A percentile compares a stretch with the other conserved stretches of the same genome.
These are phyloP conservation scores for Saussurea involucrata DNA, from an alignment of 129 eudicot genomes.

Conservation along the genomic window DNA sequence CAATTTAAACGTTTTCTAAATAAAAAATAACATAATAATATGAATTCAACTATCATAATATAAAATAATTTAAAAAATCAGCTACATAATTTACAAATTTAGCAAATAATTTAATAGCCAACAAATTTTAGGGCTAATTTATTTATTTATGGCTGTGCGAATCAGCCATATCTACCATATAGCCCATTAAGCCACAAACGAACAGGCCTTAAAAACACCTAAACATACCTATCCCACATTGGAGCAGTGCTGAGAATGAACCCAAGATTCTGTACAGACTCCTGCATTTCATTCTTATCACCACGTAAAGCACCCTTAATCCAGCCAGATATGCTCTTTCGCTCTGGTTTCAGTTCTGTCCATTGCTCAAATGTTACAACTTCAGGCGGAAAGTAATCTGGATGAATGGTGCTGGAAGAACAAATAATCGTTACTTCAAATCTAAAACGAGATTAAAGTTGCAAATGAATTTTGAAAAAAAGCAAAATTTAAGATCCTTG, in stretches of 20 bases:
- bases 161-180: too few relatives aligned
- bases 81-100: too few relatives aligned
- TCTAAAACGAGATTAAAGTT: background rate
- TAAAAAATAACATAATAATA: too few relatives aligned
- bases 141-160: too few relatives aligned
- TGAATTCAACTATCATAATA: too few relatives aligned
- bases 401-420: constrained; percentile 51
- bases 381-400: constrained; percentile 71
- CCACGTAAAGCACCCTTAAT: constrained; percentile 65
- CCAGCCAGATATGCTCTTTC: constrained; percentile 68
- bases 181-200: too few relatives aligned
- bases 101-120: too few relatives aligned
- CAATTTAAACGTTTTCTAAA: too few relatives aligned
- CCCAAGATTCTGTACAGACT: constrained; percentile 58
- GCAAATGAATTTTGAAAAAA: background rate
- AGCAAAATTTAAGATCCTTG: background rate
- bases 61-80: too few relatives aligned
- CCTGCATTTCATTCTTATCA: constrained; percentile 69
- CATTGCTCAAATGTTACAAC: constrained; percentile 81
- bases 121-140: too few relatives aligned
- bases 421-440: background rate
- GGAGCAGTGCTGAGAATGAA: constrained; percentile 76
- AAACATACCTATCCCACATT: constrained; percentile 78
- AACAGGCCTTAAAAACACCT: background rate
- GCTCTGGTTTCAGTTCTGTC: constrained; percentile 61